These are phyloP conservation scores for Dryadomyces quercivorus DNA, from an alignment of 2,329 filamentous ascomycete species.

Conservation along the genomic window DNA sequence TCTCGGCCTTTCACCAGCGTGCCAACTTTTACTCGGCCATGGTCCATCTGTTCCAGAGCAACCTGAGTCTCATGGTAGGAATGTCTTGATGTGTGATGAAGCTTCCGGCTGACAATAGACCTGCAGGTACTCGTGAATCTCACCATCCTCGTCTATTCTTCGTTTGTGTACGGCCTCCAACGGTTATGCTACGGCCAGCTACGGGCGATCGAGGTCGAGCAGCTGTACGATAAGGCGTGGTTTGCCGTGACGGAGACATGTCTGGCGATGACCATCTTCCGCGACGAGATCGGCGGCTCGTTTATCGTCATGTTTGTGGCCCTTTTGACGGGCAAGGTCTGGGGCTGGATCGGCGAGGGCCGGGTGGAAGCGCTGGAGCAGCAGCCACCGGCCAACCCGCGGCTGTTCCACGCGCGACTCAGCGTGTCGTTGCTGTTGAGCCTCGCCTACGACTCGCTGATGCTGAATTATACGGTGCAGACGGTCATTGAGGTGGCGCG, in stretches of 20 bases:
- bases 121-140: constrained; percentile 79
- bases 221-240: constrained; percentile 95
- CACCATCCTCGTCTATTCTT: constrained; percentile 67
- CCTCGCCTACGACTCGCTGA: constrained; percentile 63
- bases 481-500: constrained; percentile 76
- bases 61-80: constrained; percentile 80
- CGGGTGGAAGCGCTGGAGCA: constrained; percentile 91
- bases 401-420: constrained; percentile 75
- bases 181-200: constrained; percentile 82
- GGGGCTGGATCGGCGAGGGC: constrained; percentile 96
- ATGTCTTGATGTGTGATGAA: no score
- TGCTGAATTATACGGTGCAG: constrained; percentile 70
- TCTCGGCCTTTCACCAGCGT: constrained; percentile 87
- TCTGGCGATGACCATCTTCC: constrained; percentile 95
- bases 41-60: constrained; percentile 93
- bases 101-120: background rate
- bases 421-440: constrained; percentile 68
- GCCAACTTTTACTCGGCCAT: constrained; percentile 98
- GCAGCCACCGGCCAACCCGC: constrained; percentile 80
- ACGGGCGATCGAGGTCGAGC: constrained; percentile 88
- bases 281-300: constrained; percentile 88
- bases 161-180: constrained; percentile 76
- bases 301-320: constrained; percentile 95
- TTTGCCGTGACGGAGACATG: constrained; percentile 96
- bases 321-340: constrained; percentile 87